Conservation (phyloP, 2,329 filamentous ascomycete genomes). For the Metarhizium album region DNA sequence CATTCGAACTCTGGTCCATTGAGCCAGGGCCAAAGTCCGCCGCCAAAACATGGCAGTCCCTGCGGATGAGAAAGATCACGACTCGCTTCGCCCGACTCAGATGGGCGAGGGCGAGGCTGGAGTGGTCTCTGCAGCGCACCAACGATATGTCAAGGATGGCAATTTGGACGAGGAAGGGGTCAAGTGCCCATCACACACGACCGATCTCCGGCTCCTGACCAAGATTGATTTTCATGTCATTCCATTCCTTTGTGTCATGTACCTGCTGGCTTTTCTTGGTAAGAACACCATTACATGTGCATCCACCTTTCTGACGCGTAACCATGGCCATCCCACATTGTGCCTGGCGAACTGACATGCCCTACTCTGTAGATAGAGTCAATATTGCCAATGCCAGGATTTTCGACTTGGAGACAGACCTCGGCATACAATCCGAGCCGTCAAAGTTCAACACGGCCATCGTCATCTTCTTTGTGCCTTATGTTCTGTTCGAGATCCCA, state of each 20-base stretch:
- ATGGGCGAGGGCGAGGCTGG: constrained; percentile 1
- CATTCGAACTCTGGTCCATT: not conserved
- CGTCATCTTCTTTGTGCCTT: constrained; percentile 75
- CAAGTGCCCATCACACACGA: constrained; percentile 41
- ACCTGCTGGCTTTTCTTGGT: constrained; percentile 57
- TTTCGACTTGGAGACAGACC: constrained; percentile 53
- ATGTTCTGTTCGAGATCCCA: constrained; percentile 61
- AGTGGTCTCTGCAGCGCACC: not conserved
- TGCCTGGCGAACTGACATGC: not conserved
- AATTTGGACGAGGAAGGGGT: constrained; percentile 4
- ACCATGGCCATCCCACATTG: not conserved
- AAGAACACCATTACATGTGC: not conserved
- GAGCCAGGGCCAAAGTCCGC: not conserved
- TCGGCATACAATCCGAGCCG: constrained; percentile 38
- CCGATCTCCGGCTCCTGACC: constrained; percentile 53
- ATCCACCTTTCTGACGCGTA: not conserved
- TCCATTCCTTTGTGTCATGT: constrained; percentile 63
- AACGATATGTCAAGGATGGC: not conserved
- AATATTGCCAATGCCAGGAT: constrained; percentile 71
- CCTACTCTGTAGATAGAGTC: constrained; percentile 42
- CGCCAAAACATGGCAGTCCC: constrained; percentile 8
- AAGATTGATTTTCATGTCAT: constrained; percentile 64
- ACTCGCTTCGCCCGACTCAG: constrained; percentile 8
- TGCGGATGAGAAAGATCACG: constrained; percentile 11
- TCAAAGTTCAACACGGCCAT: constrained; percentile 63